Base-by-base conservation (phyloP, 2,329 filamentous ascomycete genomes). In the Diplodia corticola region DNA sequence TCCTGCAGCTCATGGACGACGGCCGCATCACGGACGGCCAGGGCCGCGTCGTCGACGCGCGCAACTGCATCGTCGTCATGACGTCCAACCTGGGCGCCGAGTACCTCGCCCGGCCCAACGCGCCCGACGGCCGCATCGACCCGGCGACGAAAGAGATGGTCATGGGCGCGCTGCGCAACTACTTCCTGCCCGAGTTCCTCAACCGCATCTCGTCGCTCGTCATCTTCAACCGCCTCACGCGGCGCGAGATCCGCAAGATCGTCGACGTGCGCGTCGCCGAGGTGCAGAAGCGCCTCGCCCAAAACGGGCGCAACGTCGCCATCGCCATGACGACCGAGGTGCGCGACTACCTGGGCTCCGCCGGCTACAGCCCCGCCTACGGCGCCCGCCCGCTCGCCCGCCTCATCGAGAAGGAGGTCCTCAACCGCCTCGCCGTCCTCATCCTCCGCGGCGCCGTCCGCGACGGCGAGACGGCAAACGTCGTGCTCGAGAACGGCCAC, bases 1-100 rank as follows among this genome's bases (percentile, higher is more conserved):
- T 99, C 44, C 87, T 99, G n/a, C 95, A 99, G 79, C 92, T 99
- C 74, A 98, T 99, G 93, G 95, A 99, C 74, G 95, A 99, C 75
- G 95, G 95, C 33, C 93, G 95, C 73, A 98, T 99, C 79, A 99
- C 95, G 15, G 95, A 99, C 75, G 95, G 95, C 55, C 96, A 98
- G 86, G 95, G 95, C 76, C 89, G 95, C 77, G 85, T 97, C 59
- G 89, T 99, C 65, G 95, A 99, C 73, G 95, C 94, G 68, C 92
- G 90, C 81, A 99, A 99, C 85, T 98, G 94, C 77, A 98, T 99
- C 71, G 94, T 99, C 50, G 95, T 99, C 80, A 96, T 99, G 93
- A 99, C 95, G 0, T 97, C 93, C 74, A 99, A 99, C 82, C 80
- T 99, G 68, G 95, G 95, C 70, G 95, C 95, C 35, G 95, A 98